These are phyloP conservation scores for Leccinum cinnamomeum DNA, from an alignment of 1,284 basidiomycete species.

Conservation along the genomic window DNA sequence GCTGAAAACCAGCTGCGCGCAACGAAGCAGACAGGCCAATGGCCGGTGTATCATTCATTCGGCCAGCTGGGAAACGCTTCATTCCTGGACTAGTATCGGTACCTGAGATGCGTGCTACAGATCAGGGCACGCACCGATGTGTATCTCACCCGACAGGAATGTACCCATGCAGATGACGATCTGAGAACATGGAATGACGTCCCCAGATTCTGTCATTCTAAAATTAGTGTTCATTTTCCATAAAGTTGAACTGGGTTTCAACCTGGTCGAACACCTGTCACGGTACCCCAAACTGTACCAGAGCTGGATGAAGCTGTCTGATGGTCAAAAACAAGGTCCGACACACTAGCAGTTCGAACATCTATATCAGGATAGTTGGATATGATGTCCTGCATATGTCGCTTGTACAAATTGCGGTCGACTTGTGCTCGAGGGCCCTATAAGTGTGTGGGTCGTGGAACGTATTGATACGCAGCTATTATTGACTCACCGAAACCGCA, in stretches of 20 bases:
- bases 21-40: constrained; percentile 77
- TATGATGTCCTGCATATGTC: constrained; percentile 73
- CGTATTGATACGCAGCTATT: neutral
- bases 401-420: constrained; percentile 81
- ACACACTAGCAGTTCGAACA: constrained; percentile 73
- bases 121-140: constrained; percentile 59
- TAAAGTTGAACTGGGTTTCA: constrained; percentile 16
- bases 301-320: constrained; percentile 33
- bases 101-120: neutral
- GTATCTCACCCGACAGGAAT: constrained; percentile 86
- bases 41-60: constrained; percentile 74
- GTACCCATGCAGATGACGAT: constrained; percentile 90
- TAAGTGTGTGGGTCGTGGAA: neutral
- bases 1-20: constrained; percentile 70
- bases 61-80: constrained; percentile 79
- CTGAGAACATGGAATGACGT: constrained; percentile 72
- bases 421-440: constrained; percentile 90
- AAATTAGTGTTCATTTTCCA: constrained; percentile 3
- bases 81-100: constrained; percentile 48
- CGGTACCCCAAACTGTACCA: constrained; percentile 44
- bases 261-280: constrained; percentile 74
- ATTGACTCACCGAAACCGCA: constrained; percentile 75
- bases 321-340: constrained; percentile 72
- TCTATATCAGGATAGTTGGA: constrained; percentile 67
- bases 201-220: constrained; percentile 60